Conservation (phyloP, 768 basidiomycete genomes). For the Serendipita indica region DNA sequence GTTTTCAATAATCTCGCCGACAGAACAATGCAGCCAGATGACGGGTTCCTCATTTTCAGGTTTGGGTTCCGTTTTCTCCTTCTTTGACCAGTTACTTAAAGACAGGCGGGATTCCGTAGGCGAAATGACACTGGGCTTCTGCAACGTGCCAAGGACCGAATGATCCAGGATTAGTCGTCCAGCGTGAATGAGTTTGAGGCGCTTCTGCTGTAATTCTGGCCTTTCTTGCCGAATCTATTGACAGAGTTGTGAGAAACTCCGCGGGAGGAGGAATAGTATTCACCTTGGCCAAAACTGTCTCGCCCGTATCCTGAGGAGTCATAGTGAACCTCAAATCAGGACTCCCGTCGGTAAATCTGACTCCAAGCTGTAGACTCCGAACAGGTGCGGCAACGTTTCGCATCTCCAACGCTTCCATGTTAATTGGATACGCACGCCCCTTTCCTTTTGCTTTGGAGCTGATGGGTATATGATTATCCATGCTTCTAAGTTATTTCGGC, state of each 20-base stretch:
- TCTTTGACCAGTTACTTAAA: neutral
- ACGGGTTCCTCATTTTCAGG: neutral
- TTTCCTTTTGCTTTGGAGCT: constrained; percentile 1
- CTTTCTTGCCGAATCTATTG: neutral
- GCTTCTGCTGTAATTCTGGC: neutral
- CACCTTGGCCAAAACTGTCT: too few species aligned
- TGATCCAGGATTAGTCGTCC: neutral
- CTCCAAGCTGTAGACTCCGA: neutral
- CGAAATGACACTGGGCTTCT: neutral
- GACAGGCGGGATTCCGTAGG: neutral
- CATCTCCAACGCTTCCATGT: neutral
- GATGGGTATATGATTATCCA: neutral
- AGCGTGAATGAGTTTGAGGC: constrained; percentile 1
- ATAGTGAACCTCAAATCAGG: neutral
- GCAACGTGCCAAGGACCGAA: neutral
- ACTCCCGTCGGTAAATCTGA: neutral
- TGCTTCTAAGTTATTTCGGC: too few species aligned
- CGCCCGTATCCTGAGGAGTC: neutral
- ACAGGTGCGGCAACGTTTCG: neutral
- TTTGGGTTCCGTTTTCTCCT: neutral
- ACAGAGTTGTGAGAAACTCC: too few species aligned
- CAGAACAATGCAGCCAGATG: neutral
- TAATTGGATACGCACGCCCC: constrained; percentile 7
- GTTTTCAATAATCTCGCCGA: neutral
- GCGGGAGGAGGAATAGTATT: too few species aligned